phyloP scores from a whole-genome alignment of 2,329 filamentous ascomycete species.

The Aspergillus quadricinctus region DNA sequence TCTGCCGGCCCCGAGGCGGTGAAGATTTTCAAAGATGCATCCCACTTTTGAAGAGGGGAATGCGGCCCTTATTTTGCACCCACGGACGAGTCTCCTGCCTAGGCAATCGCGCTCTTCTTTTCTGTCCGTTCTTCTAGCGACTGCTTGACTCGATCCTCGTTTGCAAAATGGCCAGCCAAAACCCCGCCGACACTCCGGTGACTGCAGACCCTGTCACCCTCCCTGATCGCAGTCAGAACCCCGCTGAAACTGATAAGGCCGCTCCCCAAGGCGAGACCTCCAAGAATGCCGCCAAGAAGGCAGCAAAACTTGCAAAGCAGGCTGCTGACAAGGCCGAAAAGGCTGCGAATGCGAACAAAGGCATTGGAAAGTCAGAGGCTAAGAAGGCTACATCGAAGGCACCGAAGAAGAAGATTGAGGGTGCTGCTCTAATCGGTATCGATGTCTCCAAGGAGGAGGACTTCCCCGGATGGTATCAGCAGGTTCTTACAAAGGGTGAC shows the following conservation, averaged over 20 bases:
- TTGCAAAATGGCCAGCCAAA: conserved; percentile 30
- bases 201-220: conserved; percentile 26
- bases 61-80: conserved; percentile 5
- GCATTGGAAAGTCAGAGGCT: conserved; percentile 41
- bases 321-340: conserved; percentile 48
- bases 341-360: conserved; percentile 40
- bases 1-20: conserved; percentile 41
- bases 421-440: conserved; percentile 73
- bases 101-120: conserved; percentile 14
- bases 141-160: conserved; percentile 11
- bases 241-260: conserved; percentile 36
- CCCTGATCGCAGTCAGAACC: conserved; percentile 38
- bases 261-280: conserved; percentile 32
- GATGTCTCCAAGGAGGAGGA: conserved; percentile 80
- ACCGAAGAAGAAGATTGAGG: conserved; percentile 54
- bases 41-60: conserved; percentile 37
- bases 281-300: conserved; percentile 25
- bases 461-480: conserved; percentile 94
- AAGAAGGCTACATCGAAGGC: conserved; percentile 41
- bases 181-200: conserved; percentile 23
- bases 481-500: conserved; percentile 93
- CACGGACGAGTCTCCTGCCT: conserved; percentile 8
- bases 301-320: conserved; percentile 20
- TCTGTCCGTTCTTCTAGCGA: conserved; percentile 15
- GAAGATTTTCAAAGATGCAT: conserved; percentile 29